phyloP scores from a whole-genome alignment of 2,329 filamentous ascomycete genomes.

The Chaetothyriales sp. region DNA sequence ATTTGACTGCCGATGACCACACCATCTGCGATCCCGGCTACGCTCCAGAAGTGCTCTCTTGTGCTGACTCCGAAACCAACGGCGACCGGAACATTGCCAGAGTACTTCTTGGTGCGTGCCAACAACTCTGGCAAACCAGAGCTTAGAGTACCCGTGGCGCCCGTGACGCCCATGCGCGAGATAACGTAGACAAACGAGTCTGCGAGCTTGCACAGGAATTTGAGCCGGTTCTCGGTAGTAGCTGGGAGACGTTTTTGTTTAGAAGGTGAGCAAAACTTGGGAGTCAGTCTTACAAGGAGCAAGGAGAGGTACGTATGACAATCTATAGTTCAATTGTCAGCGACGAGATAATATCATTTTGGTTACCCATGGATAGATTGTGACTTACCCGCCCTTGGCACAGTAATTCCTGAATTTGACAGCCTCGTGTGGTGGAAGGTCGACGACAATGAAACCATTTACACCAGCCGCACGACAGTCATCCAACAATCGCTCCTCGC shows the following conservation, averaged over 20 bases:
- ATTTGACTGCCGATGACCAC: slow-evolving; percentile 96
- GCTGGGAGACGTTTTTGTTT: slow-evolving; percentile 43
- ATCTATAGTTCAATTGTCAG: slow-evolving; percentile 37
- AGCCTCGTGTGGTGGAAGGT: slow-evolving; percentile 90
- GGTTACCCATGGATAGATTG: no score
- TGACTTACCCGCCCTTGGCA: slow-evolving; percentile 31
- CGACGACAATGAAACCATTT: slow-evolving; percentile 94
- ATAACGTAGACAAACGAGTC: slow-evolving; percentile 99
- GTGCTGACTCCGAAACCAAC: slow-evolving; percentile 96
- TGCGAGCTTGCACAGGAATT: slow-evolving; percentile 84
- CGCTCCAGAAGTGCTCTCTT: slow-evolving; percentile 76
- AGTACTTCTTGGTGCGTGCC: slow-evolving; percentile 76
- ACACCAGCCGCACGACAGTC: slow-evolving; percentile 74
- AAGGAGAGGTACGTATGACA: slow-evolving; percentile 95
- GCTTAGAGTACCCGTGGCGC: slow-evolving; percentile 70
- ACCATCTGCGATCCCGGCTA: slow-evolving; percentile 73
- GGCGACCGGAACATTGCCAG: slow-evolving; percentile 74
- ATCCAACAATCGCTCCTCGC: slow-evolving; percentile 72
- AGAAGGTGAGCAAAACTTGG: no score
- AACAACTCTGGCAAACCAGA: slow-evolving; percentile 67
- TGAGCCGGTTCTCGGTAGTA: slow-evolving; percentile 86
- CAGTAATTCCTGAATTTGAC: slow-evolving; percentile 80
- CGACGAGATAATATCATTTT: no score
- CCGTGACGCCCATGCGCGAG: slow-evolving; percentile 91
- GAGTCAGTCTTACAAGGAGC: slow-evolving; percentile 29